Evolutionary conservation across 2,329 filamentous ascomycete genomes (phyloP), one percentile per base, ranked within the genome.

Genomic region (Triangularia setosa): DNA sequence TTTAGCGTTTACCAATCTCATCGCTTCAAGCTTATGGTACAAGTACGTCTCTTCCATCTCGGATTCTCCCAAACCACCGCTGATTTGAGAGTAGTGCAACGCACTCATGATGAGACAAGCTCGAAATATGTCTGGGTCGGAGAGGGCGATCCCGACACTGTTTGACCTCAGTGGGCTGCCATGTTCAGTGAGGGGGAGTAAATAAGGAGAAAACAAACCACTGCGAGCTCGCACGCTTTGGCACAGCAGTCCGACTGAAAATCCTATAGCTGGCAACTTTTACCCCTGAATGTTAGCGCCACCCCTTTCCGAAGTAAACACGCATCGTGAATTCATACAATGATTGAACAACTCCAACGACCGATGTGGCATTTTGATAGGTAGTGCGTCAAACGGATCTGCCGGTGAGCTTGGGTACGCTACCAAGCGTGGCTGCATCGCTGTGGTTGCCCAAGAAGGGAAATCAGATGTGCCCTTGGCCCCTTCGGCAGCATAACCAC

Each of bases 21-120:
- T 69, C 0, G 66, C 66, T 58, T 69, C 66, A 11, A 68, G 58
- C 59, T 69, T 69, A 61, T 68, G 68, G 18, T 66, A 55, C 6
- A 69, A 53, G 27, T 66, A 68, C 12, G 68, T 67, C 59, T 69
- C 62, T 57, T 68, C 65, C 60, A 69, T 65, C 11, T 62, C 55
- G 28, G 30, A 61, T n/a, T 48, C 40, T 21, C 40, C 21, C 3
- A 48, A 18, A 12, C 23, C 12, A 23, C 25, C 21, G 53, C 57
- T 44, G 3, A 68, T 16, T 62, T 62, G 64, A 5, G 65, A 64
- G 27, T 64, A 63, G 61, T 68, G 65, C 27, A 69, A 58, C 8
- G 65, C 62, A 12, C 67, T 64, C 59, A 65, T 60, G 18, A 68
- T 61, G 2, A 69, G 55, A 23, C 62, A 65, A 3, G 64, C 62